Evolutionary conservation across 2,329 filamentous ascomycete species (phyloP), one percentile per base, ranked within the genome.

Genomic region (Ambrosiella beaveri): DNA sequence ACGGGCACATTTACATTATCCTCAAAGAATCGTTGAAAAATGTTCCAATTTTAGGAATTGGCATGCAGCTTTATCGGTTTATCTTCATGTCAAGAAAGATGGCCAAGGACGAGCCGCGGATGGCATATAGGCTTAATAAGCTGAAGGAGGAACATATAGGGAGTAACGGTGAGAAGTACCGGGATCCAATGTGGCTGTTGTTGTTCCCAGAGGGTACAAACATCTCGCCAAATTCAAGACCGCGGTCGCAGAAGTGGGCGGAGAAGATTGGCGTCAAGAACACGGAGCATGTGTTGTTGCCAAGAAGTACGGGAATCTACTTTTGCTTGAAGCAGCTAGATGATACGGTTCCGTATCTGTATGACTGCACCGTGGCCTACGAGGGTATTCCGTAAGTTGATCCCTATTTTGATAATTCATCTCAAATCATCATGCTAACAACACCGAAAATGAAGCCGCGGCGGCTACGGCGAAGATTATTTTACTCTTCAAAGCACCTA

Each of bases 301-400:
- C 88, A 1, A 77, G 88, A 56, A 89, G 86, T 67, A 93, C 87
- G 0, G 88, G 88, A 54, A 78, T 86, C 62, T 85, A 80, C 63
- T 94, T 89, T 66, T 90, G 86, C 64, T 70, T 95, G 49, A 82
- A 83, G 62, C 83, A 94, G 68, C 73, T 95, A 12, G 80, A 80
- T 64, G 79, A 77, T 7, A 84, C 83, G 0, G 81, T 90, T 0
- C 85, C 93, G 9, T 94, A 87, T 71, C 74, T 95, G 0, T 95
- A 95, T 65, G 88, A 95, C 70, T 96, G 90, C 69, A 97, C 93
- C 0, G 84, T 98, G 59, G 90, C 88, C 3, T 98, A 98, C 66
- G 91, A 96, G 70, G 91, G 93, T 12, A 80, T 95, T 49, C 86
- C 87, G 84, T 91, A 78, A 76, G 88, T 84, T 56, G 27, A 27